Evolutionary conservation across 148 eudicot genomes (phyloP), one percentile per base, ranked within the genome.

Genomic region (Salicornia ramosissima): DNA sequence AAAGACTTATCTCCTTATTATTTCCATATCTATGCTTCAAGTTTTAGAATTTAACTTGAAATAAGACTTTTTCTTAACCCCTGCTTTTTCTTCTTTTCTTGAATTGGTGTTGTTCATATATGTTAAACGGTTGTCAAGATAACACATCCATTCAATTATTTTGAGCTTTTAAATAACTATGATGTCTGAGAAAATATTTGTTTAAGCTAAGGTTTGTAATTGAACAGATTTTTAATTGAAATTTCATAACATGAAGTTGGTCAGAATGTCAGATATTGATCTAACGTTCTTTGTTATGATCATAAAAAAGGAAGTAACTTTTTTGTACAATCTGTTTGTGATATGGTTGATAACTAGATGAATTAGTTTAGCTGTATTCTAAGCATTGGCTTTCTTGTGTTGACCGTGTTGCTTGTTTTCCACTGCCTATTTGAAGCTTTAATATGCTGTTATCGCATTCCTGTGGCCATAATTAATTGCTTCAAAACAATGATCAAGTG

Each of bases 51-150:
- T n/a, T n/a, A n/a, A n/a, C n/a, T n/a, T n/a, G n/a, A n/a, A n/a
- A n/a, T n/a, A n/a, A n/a, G n/a, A n/a, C 21, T 53, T 24, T 24
- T 22, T 53, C 28, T 53, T 53, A 50, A 5, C 54, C 54, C 25
- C 24, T 53, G 29, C 57, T 53, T 53, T 53, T 21, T 28, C 57
- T 53, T 53, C 29, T 29, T 53, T 53, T 53, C 57, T 53, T 53
- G 57, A 53, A 53, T 56, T 56, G 36, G 28, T 29, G 19, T 28
- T 28, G 36, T 56, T 28, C 34, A 16, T 56, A 2, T 8, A 15
- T 56, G 34, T 56, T 56, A 15, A 11, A 28, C 14, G 19, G 8
- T 28, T 26, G n/a, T 28, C 25, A 14, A 28, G 26, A 15, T 25
- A 29, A 56, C 2, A 6, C 14, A 28, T 56, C n/a, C 15, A 15